Evolutionary conservation across 2,329 filamentous ascomycete genomes (phyloP), one percentile per base, ranked within the genome.

Genomic region (Byssoonygena ceratinophila): DNA sequence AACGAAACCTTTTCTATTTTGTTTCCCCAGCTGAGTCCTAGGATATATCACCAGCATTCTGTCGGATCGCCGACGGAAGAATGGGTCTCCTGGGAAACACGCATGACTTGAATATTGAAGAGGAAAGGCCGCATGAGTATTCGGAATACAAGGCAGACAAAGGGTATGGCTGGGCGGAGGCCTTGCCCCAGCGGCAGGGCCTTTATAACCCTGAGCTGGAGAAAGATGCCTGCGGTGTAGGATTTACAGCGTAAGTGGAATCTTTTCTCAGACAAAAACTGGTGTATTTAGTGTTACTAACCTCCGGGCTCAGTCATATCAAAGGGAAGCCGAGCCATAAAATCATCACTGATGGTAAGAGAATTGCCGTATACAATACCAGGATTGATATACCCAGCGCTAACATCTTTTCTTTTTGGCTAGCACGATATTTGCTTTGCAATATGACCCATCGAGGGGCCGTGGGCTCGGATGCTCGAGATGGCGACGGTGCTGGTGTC

Each of bases 401-500:
- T 49, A 22, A 52, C 48, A n/a, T 47, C 3, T 14, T 23, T 51
- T 39, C 5, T 2, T 20, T 4, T 54, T 18, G 16, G 44, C 60
- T 63, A 92, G 87, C 90, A 60, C 85, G 87, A 60, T 94, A 90
- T 72, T 78, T 98, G 57, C 83, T 98, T 58, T 98, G 92, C 79
- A 97, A 98, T 80, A 98, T 98, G 92, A 97, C 92, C 78, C 92
- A 98, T 77, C 85, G 92, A 70, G 92, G 92, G 77, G 92, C 92
- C 59, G 91, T 97, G 63, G 92, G 92, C 62, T 97, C 92, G 56
- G 92, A 98, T 76, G 89, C 89, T 66, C 85, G 92, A 77, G 92
- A 98, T 69, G 92, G 92, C 68, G 92, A 98, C 69, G 92, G 92
- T 70, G 92, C 92, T 64, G 92, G 92, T 80, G 91, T 97, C 67